These are phyloP conservation scores for Glarea lozoyensis DNA, from an alignment of 495 filamentous ascomycete species.

Conservation along the genomic window DNA sequence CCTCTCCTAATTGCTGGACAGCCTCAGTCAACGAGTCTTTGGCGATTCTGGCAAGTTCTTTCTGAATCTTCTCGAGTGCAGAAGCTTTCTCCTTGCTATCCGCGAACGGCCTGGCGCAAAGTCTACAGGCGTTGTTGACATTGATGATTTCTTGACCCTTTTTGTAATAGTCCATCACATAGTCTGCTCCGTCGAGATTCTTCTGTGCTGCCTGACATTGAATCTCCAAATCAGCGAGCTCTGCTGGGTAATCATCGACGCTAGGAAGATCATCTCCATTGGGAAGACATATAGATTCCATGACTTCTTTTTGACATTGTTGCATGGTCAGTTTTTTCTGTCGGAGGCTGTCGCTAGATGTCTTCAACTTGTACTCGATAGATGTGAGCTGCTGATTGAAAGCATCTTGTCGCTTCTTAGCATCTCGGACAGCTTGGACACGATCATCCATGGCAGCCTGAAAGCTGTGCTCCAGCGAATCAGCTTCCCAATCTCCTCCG, in stretches of 20 bases:
- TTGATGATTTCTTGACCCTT: slow-evolving; percentile 50
- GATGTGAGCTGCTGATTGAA: slow-evolving; percentile 67
- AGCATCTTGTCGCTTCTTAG: slow-evolving; percentile 58
- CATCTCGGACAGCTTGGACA: slow-evolving; percentile 41
- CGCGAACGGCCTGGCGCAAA: slow-evolving; percentile 59
- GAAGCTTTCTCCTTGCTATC: slow-evolving; percentile 46
- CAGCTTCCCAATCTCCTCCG: slow-evolving; percentile 54
- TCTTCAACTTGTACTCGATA: slow-evolving; percentile 67
- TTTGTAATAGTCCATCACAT: slow-evolving; percentile 54
- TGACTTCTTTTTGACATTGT: slow-evolving; percentile 41
- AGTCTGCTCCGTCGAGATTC: slow-evolving; percentile 52
- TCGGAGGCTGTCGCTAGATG: slow-evolving; percentile 46
- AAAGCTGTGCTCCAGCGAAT: slow-evolving; percentile 62
- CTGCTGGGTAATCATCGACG: slow-evolving; percentile 31
- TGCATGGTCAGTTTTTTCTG: slow-evolving; percentile 57
- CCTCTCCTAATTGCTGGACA: slow-evolving; percentile 39
- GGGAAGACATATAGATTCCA: slow-evolving; percentile 26
- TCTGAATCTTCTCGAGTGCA: slow-evolving; percentile 52
- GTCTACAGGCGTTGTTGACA: slow-evolving; percentile 55
- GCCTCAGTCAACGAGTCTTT: slow-evolving; percentile 45
- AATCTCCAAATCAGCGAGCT: slow-evolving; percentile 41
- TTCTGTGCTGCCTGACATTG: slow-evolving; percentile 51
- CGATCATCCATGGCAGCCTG: slow-evolving; percentile 53
- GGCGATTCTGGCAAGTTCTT: slow-evolving; percentile 44
- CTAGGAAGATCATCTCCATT: slow-evolving; percentile 17